A percentile compares a stretch with the other conserved stretches of the same genome.
These are phyloP conservation scores for Pythium inflatum DNA, from an alignment of 352 stramenopile species.

Conservation along the genomic window DNA sequence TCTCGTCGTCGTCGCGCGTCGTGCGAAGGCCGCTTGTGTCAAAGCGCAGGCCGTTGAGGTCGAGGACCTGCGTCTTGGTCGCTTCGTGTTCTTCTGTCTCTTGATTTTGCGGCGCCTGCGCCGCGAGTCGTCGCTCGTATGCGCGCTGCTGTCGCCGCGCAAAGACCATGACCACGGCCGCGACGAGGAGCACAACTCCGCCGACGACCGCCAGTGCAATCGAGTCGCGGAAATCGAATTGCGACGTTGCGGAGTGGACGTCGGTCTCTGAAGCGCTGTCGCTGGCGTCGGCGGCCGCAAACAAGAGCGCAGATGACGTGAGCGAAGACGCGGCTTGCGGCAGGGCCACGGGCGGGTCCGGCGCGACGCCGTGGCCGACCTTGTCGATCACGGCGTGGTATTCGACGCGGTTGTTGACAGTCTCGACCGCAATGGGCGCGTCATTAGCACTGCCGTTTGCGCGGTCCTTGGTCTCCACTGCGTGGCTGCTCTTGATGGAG, in stretches of 20 bases:
- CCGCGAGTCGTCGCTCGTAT: constrained; percentile 15
- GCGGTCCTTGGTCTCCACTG: background rate
- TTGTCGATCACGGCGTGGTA: constrained; percentile 30
- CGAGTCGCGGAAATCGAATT: constrained; percentile 25
- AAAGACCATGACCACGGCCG: constrained; percentile 23
- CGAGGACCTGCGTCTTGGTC: background rate
- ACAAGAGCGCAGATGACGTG: background rate
- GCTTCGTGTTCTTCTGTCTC: background rate
- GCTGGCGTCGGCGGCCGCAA: background rate
- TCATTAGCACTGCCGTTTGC: background rate
- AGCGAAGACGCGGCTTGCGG: too few species aligned
- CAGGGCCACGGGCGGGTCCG: constrained; percentile 19
- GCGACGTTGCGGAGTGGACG: background rate
- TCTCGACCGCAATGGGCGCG: background rate
- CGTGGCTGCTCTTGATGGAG: background rate
- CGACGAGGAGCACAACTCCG: constrained; percentile 18
- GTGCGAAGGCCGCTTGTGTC: background rate
- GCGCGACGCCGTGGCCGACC: constrained; percentile 30
- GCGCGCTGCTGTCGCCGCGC: constrained; percentile 30
- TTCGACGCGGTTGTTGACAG: background rate
- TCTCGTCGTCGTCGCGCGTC: constrained; percentile 14
- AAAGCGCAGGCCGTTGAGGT: constrained; percentile 4
- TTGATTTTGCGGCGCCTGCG: too few species aligned
- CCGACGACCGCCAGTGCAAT: constrained; percentile 22
- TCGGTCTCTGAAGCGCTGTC: background rate